Evolutionary conservation across 2,329 filamentous ascomycete genomes (phyloP).

Genomic region (Talaromyces amestolkiae): DNA sequence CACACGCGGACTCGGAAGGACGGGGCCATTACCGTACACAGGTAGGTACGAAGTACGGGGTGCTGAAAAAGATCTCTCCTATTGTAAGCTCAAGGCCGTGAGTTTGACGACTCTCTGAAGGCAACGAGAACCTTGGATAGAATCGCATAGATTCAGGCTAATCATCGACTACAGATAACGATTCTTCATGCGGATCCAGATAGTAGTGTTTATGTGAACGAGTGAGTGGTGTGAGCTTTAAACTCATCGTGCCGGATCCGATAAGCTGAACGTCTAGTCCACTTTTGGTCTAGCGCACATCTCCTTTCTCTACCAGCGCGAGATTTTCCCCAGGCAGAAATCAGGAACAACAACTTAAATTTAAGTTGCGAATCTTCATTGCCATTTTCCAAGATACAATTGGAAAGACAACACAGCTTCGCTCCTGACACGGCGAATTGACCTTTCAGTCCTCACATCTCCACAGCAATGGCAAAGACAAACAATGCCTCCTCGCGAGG

Average conservation of each 20-base stretch:
- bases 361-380: background rate
- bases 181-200: background rate
- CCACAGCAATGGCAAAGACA: slow-evolving; percentile 5
- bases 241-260: background rate
- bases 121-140: background rate
- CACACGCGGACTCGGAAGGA: background rate
- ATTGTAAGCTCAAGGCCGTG: background rate
- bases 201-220: background rate
- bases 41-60: no score
- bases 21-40: background rate
- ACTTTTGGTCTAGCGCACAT: background rate
- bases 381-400: background rate
- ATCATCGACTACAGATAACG: background rate
- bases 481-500: slow-evolving; percentile 15
- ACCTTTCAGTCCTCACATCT: background rate
- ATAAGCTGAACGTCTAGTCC: background rate
- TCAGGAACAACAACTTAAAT: background rate
- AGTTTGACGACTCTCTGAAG: no score
- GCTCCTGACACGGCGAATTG: background rate
- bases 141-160: background rate
- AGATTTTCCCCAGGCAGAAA: slow-evolving; percentile 1
- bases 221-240: background rate
- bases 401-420: background rate
- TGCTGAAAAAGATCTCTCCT: background rate
- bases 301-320: slow-evolving; percentile 8